These are phyloP conservation scores for Cercospora zeina DNA, from an alignment of 2,329 filamentous ascomycete genomes.

Conservation along the genomic window DNA sequence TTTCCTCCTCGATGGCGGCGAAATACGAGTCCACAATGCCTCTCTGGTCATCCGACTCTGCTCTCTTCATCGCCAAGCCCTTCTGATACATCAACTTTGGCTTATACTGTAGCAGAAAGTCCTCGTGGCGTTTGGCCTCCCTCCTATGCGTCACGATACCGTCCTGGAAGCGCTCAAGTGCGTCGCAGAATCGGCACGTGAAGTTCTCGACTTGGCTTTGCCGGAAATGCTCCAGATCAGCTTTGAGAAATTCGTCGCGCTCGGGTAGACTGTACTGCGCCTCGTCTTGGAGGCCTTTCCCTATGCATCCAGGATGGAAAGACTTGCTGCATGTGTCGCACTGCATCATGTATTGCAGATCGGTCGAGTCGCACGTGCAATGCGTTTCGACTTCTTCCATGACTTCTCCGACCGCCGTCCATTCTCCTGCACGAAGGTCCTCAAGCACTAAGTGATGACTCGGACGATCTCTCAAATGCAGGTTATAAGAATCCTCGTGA, in stretches of 20 bases:
- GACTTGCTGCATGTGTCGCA: constrained; percentile 17
- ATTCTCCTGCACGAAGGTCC: background rate
- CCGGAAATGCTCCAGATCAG: background rate
- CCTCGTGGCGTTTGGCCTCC: background rate
- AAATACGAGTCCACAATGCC: background rate
- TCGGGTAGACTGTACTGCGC: constrained; percentile 7
- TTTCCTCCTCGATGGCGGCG: constrained; percentile 9
- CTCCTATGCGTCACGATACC: constrained; percentile 4
- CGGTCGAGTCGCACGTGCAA: constrained; percentile 19
- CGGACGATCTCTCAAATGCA: constrained; percentile 1
- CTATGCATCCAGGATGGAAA: constrained; percentile 23
- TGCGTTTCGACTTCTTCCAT: background rate
- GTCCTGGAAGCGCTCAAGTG: background rate
- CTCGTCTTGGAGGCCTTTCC: constrained; percentile 12
- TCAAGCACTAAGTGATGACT: constrained; percentile 3
- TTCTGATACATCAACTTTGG: constrained; percentile 3
- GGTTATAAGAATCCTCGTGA: background rate
- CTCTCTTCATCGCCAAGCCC: background rate
- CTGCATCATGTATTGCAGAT: constrained; percentile 18
- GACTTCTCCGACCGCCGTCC: background rate
- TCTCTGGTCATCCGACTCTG: background rate
- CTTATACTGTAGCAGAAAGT: constrained; percentile 14
- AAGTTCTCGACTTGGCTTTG: background rate
- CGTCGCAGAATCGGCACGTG: constrained; percentile 4
- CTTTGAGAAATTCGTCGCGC: constrained; percentile 9